Evolutionary conservation across 768 basidiomycete species (phyloP), one percentile per base, ranked within the genome.

Genomic region (Boletus subcaerulescens): DNA sequence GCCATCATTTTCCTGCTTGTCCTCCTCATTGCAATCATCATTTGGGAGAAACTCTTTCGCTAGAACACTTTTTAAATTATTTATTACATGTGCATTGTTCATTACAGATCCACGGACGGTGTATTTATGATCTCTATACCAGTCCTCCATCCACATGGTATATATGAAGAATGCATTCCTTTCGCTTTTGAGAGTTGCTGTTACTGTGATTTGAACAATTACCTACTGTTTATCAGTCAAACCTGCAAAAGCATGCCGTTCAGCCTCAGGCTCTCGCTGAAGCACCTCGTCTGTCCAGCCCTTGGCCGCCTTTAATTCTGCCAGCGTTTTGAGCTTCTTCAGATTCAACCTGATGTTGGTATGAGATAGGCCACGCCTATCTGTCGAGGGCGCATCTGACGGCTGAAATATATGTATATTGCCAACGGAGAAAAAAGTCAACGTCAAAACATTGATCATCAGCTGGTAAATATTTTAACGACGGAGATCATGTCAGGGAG

Each of bases 1-100:
- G 87, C 82, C 39, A 98, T 98, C 63, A 87, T 99, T 53, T 74
- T 77, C 53, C 83, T 98, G 29, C 86, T 98, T 35, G 75, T 96
- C 48, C 67, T 94, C 4, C 82, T 98, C 46, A 95, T 98, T 59
- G 75, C 75, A 24, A 77, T 94, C 60, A 87, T 96, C 51, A 69
- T 91, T 8, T 93, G 88, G 84, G 83, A 83, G 67, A 95, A 95
- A 68, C 71, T 84, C 22, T 73, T 84, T 50, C 77, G 76, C 60
- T 79, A 71, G 62, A 48, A 20, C 35, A 35, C 1, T 61, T 36
- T 45, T 36, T 7, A 15, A 15, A 35, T 53, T 51, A 50, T 52
- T 58, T 50, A 60, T 71, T 47, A 24, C 49, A 46, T 49, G 51
- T 58, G 55, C 55, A 20, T 60, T 53, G 50, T 62, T 48, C 57